Percentiles rank a stretch among this genome's conserved stretches.
Evolutionary conservation across 352 stramenopile species (phyloP).

Genomic region (Aphanomyces astaci): DNA sequence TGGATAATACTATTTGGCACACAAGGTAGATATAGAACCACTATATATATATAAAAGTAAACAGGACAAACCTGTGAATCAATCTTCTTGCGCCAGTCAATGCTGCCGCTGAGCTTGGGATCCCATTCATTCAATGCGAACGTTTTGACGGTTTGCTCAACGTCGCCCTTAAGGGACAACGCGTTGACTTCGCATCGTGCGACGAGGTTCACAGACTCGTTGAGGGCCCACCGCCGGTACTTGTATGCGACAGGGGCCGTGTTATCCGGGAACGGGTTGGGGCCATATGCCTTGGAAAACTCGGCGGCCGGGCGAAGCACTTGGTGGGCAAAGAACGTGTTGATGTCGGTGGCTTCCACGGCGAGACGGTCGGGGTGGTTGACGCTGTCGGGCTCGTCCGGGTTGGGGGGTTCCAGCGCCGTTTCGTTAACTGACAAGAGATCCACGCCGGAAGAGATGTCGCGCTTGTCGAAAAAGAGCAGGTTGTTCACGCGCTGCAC

Average conservation of each 20-base stretch:
- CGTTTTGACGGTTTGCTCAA: constrained; percentile 89
- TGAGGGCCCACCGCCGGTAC: constrained; percentile 95
- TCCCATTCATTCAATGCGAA: constrained; percentile 98
- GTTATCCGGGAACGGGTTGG: constrained; percentile 94
- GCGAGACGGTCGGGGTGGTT: constrained; percentile 94
- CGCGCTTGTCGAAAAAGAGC: constrained; percentile 97
- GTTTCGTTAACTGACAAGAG: constrained; percentile 95
- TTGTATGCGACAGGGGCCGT: constrained; percentile 93
- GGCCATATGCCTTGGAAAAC: constrained; percentile 53
- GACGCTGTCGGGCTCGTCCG: constrained; percentile 85
- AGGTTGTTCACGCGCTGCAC: constrained; percentile 88
- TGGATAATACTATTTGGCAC: too few species aligned
- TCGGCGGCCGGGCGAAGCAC: constrained; percentile 66
- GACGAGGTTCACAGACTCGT: constrained; percentile 83
- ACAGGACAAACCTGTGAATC: constrained; percentile 74
- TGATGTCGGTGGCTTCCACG: constrained; percentile 97
- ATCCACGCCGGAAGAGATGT: constrained; percentile 88
- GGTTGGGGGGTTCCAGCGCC: constrained; percentile 80
- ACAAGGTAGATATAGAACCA: neutral
- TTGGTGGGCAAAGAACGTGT: constrained; percentile 98
- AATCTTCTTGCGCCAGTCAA: constrained; percentile 96
- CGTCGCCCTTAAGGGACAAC: constrained; percentile 76
- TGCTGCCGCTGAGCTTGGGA: constrained; percentile 76
- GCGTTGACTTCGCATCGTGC: constrained; percentile 94
- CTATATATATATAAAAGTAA: too few species aligned